phyloP scores from a whole-genome alignment of 2,329 filamentous ascomycete species.

The Cercospora sesami region DNA sequence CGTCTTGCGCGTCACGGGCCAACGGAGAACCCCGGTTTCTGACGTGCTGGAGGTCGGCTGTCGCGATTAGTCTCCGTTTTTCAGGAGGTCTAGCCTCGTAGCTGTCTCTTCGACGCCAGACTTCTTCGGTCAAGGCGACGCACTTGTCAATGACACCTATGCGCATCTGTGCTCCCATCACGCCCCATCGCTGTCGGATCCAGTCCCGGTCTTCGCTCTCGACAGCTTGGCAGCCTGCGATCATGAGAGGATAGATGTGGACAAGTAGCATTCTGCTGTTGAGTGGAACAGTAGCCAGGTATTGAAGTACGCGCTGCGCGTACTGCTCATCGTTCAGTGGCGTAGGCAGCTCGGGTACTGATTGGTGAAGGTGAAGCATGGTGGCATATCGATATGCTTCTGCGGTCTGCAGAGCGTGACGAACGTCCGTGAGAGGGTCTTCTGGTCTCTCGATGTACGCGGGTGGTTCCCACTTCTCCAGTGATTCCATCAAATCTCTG shows the following conservation, averaged over 20 bases:
- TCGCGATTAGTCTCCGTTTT: constrained; percentile 40
- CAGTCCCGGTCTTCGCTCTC: constrained; percentile 62
- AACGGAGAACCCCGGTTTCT: constrained; percentile 31
- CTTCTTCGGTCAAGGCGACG: constrained; percentile 63
- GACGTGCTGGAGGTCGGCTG: constrained; percentile 38
- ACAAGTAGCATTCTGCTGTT: constrained; percentile 65
- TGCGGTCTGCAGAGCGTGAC: constrained; percentile 66
- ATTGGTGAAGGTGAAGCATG: constrained; percentile 65
- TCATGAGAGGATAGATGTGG: constrained; percentile 69
- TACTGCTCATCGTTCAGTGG: constrained; percentile 55
- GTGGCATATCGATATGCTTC: constrained; percentile 68
- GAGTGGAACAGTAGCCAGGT: constrained; percentile 63
- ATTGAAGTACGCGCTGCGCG: constrained; percentile 61
- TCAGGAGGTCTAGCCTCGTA: constrained; percentile 43
- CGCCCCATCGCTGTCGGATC: constrained; percentile 63
- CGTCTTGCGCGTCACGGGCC: constrained; percentile 19
- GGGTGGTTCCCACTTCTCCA: constrained; percentile 64
- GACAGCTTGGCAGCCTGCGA: constrained; percentile 64
- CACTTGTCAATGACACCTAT: constrained; percentile 68
- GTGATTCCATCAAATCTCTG: constrained; percentile 59
- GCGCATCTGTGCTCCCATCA: constrained; percentile 62
- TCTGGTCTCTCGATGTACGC: constrained; percentile 61
- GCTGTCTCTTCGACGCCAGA: constrained; percentile 64
- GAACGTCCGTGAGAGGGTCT: constrained; percentile 62
- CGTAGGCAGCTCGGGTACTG: constrained; percentile 67